Percentiles rank a stretch among this genome's conserved stretches.
Conservation (phyloP, 2,329 filamentous ascomycete species). For the Alternaria alternata region DNA sequence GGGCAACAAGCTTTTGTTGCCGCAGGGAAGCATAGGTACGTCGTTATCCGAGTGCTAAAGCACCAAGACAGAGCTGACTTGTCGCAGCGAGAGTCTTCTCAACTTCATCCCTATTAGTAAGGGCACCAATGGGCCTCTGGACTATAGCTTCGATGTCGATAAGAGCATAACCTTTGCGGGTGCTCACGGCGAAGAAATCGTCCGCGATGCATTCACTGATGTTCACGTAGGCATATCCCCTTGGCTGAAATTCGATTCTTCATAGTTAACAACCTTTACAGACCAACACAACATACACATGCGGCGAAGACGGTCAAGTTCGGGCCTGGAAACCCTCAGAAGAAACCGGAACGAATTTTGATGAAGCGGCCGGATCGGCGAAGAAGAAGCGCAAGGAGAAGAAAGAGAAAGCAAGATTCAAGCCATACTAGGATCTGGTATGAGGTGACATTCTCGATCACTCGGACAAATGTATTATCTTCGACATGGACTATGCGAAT, state of each 20-base stretch:
- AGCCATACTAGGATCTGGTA: slow-evolving; percentile 29
- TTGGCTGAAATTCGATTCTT: background rate
- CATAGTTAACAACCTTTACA: slow-evolving; percentile 24
- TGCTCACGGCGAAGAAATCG: slow-evolving; percentile 59
- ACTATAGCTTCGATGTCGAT: slow-evolving; percentile 40
- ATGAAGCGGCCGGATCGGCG: slow-evolving; percentile 27
- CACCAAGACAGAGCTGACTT: slow-evolving; percentile 5
- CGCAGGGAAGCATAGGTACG: slow-evolving; percentile 71
- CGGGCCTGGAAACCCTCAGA: slow-evolving; percentile 52
- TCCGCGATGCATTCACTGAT: slow-evolving; percentile 56
- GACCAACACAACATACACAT: slow-evolving; percentile 53
- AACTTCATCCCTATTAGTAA: slow-evolving; percentile 45
- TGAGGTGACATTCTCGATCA: background rate
- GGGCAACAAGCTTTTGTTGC: slow-evolving; percentile 70
- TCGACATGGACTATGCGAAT: background rate
- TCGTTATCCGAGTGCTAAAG: background rate
- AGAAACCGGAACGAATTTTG: slow-evolving; percentile 36
- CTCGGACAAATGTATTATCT: background rate
- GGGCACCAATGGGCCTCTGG: slow-evolving; percentile 28
- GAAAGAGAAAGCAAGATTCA: slow-evolving; percentile 49
- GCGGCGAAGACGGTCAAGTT: slow-evolving; percentile 59
- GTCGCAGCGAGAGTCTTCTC: slow-evolving; percentile 33
- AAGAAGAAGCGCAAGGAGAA: slow-evolving; percentile 39
- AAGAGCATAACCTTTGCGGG: slow-evolving; percentile 47
- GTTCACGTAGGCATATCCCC: slow-evolving; percentile 35